Evolutionary conservation across 148 eudicot genomes (phyloP), one percentile per base, ranked within the genome.

Genomic region (Rhododendron molle): DNA sequence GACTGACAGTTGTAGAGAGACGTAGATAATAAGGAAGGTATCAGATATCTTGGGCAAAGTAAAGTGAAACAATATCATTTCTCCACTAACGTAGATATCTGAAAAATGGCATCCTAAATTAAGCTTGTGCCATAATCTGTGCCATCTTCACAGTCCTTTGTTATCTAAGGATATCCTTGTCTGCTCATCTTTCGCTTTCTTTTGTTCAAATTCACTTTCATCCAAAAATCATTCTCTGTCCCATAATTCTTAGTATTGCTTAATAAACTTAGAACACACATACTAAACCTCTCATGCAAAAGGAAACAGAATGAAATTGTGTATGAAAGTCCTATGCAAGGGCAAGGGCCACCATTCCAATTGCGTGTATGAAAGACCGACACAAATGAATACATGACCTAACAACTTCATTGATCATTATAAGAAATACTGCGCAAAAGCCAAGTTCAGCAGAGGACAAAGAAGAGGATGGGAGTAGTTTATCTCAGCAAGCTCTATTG

Each of bases 401-500:
- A 40, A 50, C 40, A 21, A 67, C 47, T 28, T 80, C 65, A n/a
- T 54, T 52, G 13, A 32, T 8, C 13, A 4, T 20, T 26, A 32
- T 20, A 54, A n/a, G 16, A 16, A 32, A 18, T 13, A 34, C 18
- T 30, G 9, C 15, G 10, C 65, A 80, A 80, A 44, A 79, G 7
- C 52, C 43, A 34, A 34, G 23, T 9, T n/a, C 32, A 67, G 32
- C 72, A 26, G 65, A 21, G 32, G 34, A 67, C 72, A 26, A 26
- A 67, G 5, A 67, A n/a, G 72, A 67, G 32, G 6, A 77, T 77
- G 14, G 56, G 56, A 85, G 47, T 30, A 21, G 30, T 38, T 56
- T 58, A 79, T n/a, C 49, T 85, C 74, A 65, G 26, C 83, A 65
- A 79, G 67, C 54, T 65, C 56, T 60, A 60, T 77, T 43, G 50